These are phyloP conservation scores for Epichloe sylvatica DNA, from an alignment of 2,329 filamentous ascomycete species.

Conservation along the genomic window DNA sequence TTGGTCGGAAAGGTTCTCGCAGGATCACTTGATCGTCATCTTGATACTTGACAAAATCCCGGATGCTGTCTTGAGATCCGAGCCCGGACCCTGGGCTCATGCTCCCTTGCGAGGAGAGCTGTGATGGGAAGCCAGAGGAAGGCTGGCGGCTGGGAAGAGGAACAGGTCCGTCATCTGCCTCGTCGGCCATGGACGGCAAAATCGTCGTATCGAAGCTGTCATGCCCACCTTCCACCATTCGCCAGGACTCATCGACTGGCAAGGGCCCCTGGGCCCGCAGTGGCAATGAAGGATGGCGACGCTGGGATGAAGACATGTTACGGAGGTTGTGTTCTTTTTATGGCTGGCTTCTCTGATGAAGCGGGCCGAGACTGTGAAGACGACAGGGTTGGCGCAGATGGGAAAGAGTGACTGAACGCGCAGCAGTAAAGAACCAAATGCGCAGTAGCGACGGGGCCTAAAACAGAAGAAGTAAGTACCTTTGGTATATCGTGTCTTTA, in stretches of 20 bases:
- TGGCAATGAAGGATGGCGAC: constrained; percentile 2
- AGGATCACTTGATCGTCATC: constrained; percentile 43
- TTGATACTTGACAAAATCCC: constrained; percentile 37
- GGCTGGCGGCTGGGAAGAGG: constrained; percentile 25
- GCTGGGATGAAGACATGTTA: constrained; percentile 1
- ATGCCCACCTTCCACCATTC: constrained; percentile 46
- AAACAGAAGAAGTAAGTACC: too few species aligned
- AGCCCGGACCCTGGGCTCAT: constrained; percentile 23
- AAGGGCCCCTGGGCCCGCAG: constrained; percentile 15
- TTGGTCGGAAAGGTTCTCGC: constrained; percentile 41
- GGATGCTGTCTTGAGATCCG: constrained; percentile 41
- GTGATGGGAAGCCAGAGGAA: constrained; percentile 29
- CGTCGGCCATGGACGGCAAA: constrained; percentile 30
- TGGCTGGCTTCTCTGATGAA: too few species aligned
- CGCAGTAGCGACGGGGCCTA: too few species aligned
- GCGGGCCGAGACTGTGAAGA: too few species aligned
- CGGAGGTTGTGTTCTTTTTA: background rate
- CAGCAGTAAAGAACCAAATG: too few species aligned
- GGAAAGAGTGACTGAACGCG: too few species aligned
- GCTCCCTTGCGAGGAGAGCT: constrained; percentile 24
- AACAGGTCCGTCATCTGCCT: constrained; percentile 23
- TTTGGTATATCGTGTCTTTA: too few species aligned
- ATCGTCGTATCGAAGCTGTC: constrained; percentile 46
- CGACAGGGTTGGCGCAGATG: too few species aligned
- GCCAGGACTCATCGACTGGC: constrained; percentile 43